These are phyloP conservation scores for Pythium plurisporium DNA, from an alignment of 352 stramenopile species.

Conservation along the genomic window DNA sequence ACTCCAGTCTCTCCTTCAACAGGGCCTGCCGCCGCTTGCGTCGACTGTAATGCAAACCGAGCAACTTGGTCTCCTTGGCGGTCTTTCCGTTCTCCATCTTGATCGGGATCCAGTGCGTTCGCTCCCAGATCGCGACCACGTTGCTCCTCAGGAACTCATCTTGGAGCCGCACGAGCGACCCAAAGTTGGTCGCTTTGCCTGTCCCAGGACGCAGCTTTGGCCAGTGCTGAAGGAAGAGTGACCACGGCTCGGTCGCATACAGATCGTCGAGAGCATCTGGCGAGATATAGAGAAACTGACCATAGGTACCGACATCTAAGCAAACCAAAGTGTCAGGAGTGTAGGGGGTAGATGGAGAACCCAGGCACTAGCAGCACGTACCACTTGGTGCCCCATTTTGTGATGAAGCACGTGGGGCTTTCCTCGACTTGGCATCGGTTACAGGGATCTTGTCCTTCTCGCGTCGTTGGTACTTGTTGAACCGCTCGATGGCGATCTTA, in stretches of 20 bases:
- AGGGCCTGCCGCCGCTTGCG: conserved; percentile 37
- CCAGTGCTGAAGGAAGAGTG: conserved; percentile 17
- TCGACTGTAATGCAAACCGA: conserved; percentile 30
- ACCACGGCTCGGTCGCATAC: conserved; percentile 27
- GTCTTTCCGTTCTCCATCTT: conserved; percentile 37
- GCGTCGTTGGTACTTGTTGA: conserved; percentile 21
- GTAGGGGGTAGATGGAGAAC: too few relatives aligned
- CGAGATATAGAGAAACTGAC: conserved; percentile 21
- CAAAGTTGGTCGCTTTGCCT: conserved; percentile 11
- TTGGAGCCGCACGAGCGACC: conserved; percentile 24
- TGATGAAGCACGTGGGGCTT: background rate
- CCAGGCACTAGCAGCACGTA: background rate
- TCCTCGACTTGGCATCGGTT: conserved; percentile 6
- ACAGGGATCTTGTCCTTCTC: conserved; percentile 19
- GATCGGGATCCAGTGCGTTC: conserved; percentile 47
- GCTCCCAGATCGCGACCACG: conserved; percentile 41
- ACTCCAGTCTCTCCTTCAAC: conserved; percentile 34
- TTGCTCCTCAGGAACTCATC: conserved; percentile 33
- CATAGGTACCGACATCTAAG: conserved; percentile 18
- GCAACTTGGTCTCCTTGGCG: conserved; percentile 22
- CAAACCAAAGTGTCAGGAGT: background rate
- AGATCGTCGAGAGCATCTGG: conserved; percentile 18
- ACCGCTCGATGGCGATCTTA: conserved; percentile 29
- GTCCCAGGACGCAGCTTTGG: conserved; percentile 25
- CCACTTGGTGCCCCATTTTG: background rate